phyloP scores from a whole-genome alignment of 2,329 filamentous ascomycete species.

The Emergomyces africanus region DNA sequence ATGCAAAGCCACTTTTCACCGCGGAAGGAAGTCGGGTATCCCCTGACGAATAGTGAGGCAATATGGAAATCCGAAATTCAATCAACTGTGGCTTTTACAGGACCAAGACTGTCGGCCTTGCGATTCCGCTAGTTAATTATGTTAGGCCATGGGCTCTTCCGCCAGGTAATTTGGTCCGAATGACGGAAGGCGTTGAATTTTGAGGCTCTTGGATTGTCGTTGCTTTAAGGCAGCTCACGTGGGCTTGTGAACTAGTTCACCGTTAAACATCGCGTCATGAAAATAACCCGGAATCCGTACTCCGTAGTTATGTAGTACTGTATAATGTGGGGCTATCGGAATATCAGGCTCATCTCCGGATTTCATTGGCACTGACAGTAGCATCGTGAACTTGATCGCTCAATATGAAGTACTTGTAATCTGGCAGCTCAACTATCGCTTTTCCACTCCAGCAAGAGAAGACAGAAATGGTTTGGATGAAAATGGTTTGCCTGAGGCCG shows the following conservation, averaged over 20 bases:
- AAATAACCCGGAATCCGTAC: background rate
- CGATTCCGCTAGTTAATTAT: background rate
- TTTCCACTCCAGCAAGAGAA: background rate
- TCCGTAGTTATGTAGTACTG: too few relatives aligned
- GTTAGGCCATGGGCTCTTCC: background rate
- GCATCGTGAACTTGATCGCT: background rate
- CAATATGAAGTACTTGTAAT: background rate
- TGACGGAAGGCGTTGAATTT: background rate
- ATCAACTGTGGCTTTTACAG: background rate
- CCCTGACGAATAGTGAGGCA: background rate
- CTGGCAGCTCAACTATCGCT: background rate
- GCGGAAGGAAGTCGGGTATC: background rate
- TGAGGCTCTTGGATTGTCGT: background rate
- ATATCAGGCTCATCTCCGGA: background rate
- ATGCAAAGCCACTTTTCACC: background rate
- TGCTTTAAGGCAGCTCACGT: background rate
- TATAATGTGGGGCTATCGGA: background rate
- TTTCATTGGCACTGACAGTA: background rate
- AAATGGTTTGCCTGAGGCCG: background rate
- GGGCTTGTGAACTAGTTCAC: background rate
- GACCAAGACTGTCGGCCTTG: background rate
- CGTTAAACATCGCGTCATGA: background rate
- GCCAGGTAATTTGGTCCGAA: background rate
- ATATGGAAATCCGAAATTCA: background rate
- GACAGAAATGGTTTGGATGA: background rate